A percentile compares a stretch with the other conserved stretches of the same genome.
Evolutionary conservation across 1,139 yeast genomes (phyloP).

Genomic region (Candida sanyaensis): DNA sequence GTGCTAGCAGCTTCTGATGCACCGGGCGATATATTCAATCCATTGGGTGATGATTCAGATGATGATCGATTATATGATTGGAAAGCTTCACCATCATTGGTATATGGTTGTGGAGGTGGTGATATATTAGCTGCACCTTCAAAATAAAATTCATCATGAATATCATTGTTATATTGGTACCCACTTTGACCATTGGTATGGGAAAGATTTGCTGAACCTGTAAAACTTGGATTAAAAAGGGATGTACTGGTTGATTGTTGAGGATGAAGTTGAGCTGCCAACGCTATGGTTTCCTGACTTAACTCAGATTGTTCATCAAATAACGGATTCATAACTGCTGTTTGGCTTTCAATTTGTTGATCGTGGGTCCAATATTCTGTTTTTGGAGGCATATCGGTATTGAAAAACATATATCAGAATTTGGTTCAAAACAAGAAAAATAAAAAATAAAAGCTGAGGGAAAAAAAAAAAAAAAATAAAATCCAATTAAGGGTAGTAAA

Average conservation of each 20-base stretch:
- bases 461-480: background rate
- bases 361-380: constrained; percentile 6
- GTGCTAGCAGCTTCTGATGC: constrained; percentile 13
- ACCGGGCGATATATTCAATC: constrained; percentile 12
- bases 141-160: constrained; percentile 4
- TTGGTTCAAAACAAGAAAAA: background rate
- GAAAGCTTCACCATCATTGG: background rate
- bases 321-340: background rate
- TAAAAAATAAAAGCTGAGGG: background rate
- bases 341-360: background rate
- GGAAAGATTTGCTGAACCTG: background rate
- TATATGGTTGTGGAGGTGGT: constrained; percentile 1
- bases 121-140: constrained; percentile 4
- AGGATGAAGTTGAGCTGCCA: constrained; percentile 10
- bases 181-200: background rate
- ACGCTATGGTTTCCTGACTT: constrained; percentile 15
- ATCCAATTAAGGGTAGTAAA: background rate
- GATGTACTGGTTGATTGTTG: background rate
- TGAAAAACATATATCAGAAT: constrained; percentile 5
- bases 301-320: constrained; percentile 14
- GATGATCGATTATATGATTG: constrained; percentile 1
- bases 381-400: constrained; percentile 7
- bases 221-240: background rate
- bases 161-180: constrained; percentile 2
- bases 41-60: constrained; percentile 14